A percentile compares a stretch with the other conserved stretches of the same genome.
These are phyloP conservation scores for Bipolaris zeicola DNA, from an alignment of 2,329 filamentous ascomycete genomes.

Conservation along the genomic window DNA sequence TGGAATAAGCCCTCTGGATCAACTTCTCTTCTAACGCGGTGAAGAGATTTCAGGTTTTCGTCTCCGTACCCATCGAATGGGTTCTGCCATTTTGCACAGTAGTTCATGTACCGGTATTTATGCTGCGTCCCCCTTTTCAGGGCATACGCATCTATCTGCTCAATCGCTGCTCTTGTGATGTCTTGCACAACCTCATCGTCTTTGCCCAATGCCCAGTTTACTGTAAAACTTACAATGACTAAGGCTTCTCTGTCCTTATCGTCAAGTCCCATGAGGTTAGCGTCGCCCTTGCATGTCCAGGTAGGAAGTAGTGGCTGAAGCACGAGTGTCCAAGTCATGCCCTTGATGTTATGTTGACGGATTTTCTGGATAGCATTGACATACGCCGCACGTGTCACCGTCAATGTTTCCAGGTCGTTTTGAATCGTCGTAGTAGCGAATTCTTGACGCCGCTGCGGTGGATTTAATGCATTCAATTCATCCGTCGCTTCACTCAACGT, in stretches of 20 bases:
- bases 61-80: constrained; percentile 43
- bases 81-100: constrained; percentile 47
- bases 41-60: constrained; percentile 34
- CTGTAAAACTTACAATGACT: constrained; percentile 42
- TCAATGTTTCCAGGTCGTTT: constrained; percentile 41
- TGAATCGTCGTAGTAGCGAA: constrained; percentile 47
- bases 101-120: constrained; percentile 42
- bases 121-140: constrained; percentile 17
- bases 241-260: constrained; percentile 30
- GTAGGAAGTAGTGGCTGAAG: constrained; percentile 25
- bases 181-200: constrained; percentile 38
- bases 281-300: constrained; percentile 23
- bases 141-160: constrained; percentile 43
- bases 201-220: constrained; percentile 37
- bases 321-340: constrained; percentile 42
- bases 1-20: constrained; percentile 47
- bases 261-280: constrained; percentile 21
- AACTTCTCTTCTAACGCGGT: constrained; percentile 39
- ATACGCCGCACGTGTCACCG: constrained; percentile 36
- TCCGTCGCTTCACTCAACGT: constrained; percentile 42
- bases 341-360: constrained; percentile 28
- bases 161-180: constrained; percentile 33
- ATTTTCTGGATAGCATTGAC: constrained; percentile 32
- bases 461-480: constrained; percentile 35
- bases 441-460: constrained; percentile 29